Percentiles rank a stretch among this genome's conserved stretches.
Evolutionary conservation across 176 grass and related monocot species (phyloP).

Genomic region (Miscanthus lutarioriparius): DNA sequence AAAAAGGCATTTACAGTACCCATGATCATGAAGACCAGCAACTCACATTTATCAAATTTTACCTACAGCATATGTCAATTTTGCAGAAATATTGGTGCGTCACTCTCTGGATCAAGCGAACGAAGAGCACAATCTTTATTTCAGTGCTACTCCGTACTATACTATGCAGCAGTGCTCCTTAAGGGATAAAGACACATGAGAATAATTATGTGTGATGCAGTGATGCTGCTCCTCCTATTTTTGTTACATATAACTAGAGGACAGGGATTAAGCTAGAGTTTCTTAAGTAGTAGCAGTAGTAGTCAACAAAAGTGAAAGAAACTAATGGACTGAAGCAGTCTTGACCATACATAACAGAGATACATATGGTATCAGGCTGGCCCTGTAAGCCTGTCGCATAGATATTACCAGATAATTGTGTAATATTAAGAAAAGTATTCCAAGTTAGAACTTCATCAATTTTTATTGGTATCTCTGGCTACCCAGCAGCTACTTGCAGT

Average conservation of each 20-base stretch:
- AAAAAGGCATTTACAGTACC: neutral
- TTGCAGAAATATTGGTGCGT: neutral
- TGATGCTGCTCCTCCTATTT: neutral
- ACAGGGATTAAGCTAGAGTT: neutral
- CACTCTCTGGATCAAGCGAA: neutral
- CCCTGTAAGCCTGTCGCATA: neutral
- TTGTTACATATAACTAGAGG: neutral
- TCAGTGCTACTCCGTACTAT: neutral
- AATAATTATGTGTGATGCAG: neutral
- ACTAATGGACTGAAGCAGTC: neutral
- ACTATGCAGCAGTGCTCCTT: neutral
- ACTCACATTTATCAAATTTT: constrained; percentile 8
- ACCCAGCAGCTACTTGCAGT: constrained; percentile 5
- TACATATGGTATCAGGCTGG: neutral
- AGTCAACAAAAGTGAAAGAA: neutral
- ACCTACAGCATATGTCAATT: neutral
- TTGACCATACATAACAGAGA: neutral
- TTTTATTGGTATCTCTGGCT: neutral
- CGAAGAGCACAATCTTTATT: neutral
- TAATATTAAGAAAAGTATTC: neutral
- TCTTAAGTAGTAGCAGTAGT: neutral
- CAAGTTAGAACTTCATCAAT: neutral
- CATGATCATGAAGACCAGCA: constrained; percentile 4
- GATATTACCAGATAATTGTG: neutral
- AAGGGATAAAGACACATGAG: neutral